These are phyloP conservation scores for Calamus simplicifolius DNA, from an alignment of 176 grass and related monocot species.

Conservation along the genomic window DNA sequence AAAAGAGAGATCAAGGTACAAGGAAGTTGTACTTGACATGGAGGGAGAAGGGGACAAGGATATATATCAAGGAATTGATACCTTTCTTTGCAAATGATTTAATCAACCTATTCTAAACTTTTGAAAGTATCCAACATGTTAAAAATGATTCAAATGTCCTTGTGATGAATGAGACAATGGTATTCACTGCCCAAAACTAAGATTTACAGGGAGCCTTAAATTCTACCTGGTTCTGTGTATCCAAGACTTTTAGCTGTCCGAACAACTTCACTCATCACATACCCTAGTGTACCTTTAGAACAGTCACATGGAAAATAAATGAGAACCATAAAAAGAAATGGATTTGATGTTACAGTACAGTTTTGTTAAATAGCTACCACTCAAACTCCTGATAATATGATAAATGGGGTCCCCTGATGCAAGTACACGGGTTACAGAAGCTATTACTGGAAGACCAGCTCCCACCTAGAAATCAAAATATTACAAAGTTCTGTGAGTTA, in stretches of 20 bases:
- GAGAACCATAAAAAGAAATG: not conserved
- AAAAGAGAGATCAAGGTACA: no score
- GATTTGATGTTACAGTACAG: conserved; percentile 6
- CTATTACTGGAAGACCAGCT: conserved; percentile 90
- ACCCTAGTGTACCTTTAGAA: conserved; percentile 75
- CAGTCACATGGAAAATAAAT: conserved; percentile 2
- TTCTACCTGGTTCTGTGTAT: conserved; percentile 81
- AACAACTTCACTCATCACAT: conserved; percentile 97
- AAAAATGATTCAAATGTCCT: no score
- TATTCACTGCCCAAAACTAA: not conserved
- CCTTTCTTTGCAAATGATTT: no score
- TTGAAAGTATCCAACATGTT: no score
- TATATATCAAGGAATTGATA: no score
- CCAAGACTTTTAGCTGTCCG: conserved; percentile 75
- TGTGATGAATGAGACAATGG: not conserved
- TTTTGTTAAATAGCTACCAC: conserved; percentile 40
- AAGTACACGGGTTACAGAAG: conserved; percentile 63
- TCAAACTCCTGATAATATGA: conserved; percentile 74
- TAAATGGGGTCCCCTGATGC: conserved; percentile 75
- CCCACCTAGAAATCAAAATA: conserved; percentile 60
- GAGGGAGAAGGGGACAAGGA: no score
- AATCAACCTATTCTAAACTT: no score
- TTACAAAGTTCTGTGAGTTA: not conserved
- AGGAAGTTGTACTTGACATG: no score
- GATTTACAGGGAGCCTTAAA: not conserved